Evolutionary conservation across 1,139 yeast species (phyloP).

Genomic region (Saccharomycopsis hybrid): DNA sequence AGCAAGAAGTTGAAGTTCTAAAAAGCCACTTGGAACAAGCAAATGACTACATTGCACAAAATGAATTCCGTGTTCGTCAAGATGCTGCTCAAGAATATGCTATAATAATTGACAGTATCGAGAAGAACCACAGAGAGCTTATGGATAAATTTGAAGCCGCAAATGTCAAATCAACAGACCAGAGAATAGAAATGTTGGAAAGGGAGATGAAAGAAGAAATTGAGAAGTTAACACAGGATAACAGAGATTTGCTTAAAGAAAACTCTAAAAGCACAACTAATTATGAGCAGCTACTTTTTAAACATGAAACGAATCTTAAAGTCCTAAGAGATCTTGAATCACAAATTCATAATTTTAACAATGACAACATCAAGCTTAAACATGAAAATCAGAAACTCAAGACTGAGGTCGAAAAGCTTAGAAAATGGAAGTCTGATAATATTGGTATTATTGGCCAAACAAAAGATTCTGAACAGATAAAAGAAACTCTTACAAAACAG

Average conservation of each 20-base stretch:
- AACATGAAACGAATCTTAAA: slow-evolving; percentile 4
- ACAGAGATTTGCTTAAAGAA: slow-evolving; percentile 13
- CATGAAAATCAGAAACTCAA: slow-evolving; percentile 16
- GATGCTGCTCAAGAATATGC: slow-evolving; percentile 17
- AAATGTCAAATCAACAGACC: slow-evolving; percentile 11
- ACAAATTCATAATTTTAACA: slow-evolving; percentile 17
- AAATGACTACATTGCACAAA: slow-evolving; percentile 6
- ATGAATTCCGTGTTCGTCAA: slow-evolving; percentile 13
- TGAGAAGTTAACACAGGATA: slow-evolving; percentile 12
- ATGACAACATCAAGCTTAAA: slow-evolving; percentile 13
- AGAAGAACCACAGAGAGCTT: slow-evolving; percentile 10
- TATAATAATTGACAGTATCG: slow-evolving; percentile 15
- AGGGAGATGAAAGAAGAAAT: slow-evolving; percentile 15
- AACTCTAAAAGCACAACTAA: slow-evolving; percentile 10
- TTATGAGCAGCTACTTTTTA: slow-evolving; percentile 14
- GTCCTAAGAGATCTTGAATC: slow-evolving; percentile 11
- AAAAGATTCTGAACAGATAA: slow-evolving; percentile 2
- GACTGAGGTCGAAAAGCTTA: neutral
- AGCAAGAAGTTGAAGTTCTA: neutral
- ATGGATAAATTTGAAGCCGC: slow-evolving; percentile 9
- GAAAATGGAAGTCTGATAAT: too few relatives aligned
- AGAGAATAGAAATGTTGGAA: slow-evolving; percentile 13
- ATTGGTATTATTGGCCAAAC: too few relatives aligned
- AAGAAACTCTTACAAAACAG: neutral
- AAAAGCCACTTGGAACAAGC: slow-evolving; percentile 2